phyloP scores from a whole-genome alignment of 2,329 filamentous ascomycete genomes.

The Curvularia sp. region DNA sequence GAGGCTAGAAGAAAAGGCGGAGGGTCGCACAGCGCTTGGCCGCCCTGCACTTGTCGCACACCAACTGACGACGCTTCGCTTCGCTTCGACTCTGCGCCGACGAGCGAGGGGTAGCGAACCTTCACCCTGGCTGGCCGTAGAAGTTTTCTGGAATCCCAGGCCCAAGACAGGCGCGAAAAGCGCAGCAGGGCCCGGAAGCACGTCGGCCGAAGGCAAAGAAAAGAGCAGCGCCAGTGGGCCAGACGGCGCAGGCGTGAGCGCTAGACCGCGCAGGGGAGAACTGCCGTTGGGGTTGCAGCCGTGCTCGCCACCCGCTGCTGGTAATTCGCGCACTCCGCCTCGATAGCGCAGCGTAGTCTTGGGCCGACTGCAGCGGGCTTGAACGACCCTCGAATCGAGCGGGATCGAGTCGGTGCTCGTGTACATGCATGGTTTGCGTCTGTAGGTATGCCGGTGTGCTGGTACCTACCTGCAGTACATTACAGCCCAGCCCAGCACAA shows the following conservation, averaged over 20 bases:
- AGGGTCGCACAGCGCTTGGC: conserved; percentile 27
- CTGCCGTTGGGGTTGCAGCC: conserved; percentile 18
- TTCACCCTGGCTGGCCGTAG: conserved; percentile 13
- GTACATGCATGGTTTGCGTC: too few relatives aligned
- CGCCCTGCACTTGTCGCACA: background rate
- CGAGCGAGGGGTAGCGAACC: background rate
- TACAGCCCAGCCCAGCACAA: too few relatives aligned
- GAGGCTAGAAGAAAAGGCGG: conserved; percentile 39
- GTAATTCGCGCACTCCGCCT: conserved; percentile 23
- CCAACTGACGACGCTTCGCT: conserved; percentile 13
- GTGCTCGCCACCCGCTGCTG: conserved; percentile 18
- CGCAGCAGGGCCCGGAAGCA: conserved; percentile 16
- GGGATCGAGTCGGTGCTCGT: background rate
- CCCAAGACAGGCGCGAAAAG: conserved; percentile 21
- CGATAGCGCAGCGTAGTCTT: background rate
- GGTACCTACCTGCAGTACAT: too few relatives aligned
- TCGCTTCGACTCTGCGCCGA: conserved; percentile 15
- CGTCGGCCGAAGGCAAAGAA: conserved; percentile 21
- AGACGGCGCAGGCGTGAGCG: conserved; percentile 13
- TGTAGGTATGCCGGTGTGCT: too few relatives aligned
- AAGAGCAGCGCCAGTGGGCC: conserved; percentile 12
- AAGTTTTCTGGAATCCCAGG: conserved; percentile 30
- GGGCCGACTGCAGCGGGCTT: background rate
- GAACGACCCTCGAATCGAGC: background rate
- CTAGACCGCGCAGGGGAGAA: conserved; percentile 14